Evolutionary conservation across 1,284 basidiomycete species (phyloP).

Genomic region (Leccinum angustisporum): DNA sequence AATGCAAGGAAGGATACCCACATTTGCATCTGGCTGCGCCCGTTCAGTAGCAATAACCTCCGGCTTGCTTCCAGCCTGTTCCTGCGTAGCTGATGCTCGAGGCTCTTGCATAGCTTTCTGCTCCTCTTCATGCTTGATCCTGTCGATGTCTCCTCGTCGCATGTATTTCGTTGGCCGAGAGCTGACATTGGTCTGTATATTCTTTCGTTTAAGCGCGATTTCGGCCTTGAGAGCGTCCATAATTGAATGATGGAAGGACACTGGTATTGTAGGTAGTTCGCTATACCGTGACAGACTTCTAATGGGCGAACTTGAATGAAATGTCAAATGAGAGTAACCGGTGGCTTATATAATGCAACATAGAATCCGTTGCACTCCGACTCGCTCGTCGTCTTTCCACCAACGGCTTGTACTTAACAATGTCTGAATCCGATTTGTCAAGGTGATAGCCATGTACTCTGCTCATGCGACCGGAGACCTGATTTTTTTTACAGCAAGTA

Average conservation of each 20-base stretch:
- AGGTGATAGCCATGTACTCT: conserved; percentile 42
- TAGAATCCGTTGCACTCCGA: conserved; percentile 43
- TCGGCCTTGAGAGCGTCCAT: conserved; percentile 91
- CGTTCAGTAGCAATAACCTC: conserved; percentile 15
- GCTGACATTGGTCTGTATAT: conserved; percentile 43
- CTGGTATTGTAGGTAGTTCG: not conserved
- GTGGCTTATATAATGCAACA: conserved; percentile 29
- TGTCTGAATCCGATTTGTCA: conserved; percentile 62
- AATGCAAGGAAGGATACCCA: conserved; percentile 37
- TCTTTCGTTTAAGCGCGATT: conserved; percentile 85
- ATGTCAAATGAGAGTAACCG: not conserved
- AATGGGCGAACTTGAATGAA: no score
- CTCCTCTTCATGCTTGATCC: conserved; percentile 66
- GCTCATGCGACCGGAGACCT: not conserved
- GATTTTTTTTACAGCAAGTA: conserved; percentile 60
- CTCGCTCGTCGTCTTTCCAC: conserved; percentile 23
- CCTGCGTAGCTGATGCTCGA: conserved; percentile 38
- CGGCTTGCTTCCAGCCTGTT: conserved; percentile 34
- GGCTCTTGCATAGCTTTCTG: conserved; percentile 37
- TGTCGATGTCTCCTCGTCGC: conserved; percentile 79
- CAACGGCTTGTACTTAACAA: conserved; percentile 22
- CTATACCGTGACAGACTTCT: no score
- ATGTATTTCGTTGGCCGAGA: conserved; percentile 78
- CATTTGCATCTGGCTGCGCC: conserved; percentile 35
- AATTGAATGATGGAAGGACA: not conserved